Evolutionary conservation across 2,329 filamentous ascomycete genomes (phyloP), one percentile per base, ranked within the genome.

Genomic region (Talaromyces sp.): DNA sequence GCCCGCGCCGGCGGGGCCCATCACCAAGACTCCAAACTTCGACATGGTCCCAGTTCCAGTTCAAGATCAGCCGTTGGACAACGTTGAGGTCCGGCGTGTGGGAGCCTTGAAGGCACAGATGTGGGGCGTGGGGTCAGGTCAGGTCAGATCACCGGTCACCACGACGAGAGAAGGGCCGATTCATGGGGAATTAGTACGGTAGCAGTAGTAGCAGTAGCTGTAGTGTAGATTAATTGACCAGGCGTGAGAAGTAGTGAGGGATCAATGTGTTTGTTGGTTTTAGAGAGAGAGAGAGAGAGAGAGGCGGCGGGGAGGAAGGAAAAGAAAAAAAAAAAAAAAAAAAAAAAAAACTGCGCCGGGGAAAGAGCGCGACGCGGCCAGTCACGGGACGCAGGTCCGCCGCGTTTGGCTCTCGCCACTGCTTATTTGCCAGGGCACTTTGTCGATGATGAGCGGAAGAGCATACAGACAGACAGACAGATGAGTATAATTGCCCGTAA

Each of bases 1-100:
- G 78, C 94, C 94, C 24, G 92, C 92, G 66, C 92, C 94, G 21
- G 94, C 93, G 62, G 93, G 94, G 74, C 94, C 94, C 89, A 97
- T 96, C 63, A 97, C 88, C 77, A 97, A 88, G 65, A 91, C 88
- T 57, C 94, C 94, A 73, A 92, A 97, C 77, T 97, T 96, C 77
- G 90, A 93, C 91, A 95, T 96, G 59, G 54, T 65, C 41, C 12
- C 12, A 46, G 12, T 27, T 26, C 12, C 11, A 57, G 12, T 27
- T 26, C 12, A 8, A 57, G 38, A 26, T 48, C 32, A 5, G 12
- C 32, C 32, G 32, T 35, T 35, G 32, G 17, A 35, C 32, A 4
- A 35, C 32, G 32, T 35, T 10, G 9, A 32, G 31, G 12, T 17
- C 17, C 48, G 11, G 21, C 27, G 54, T 24, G 31, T 35, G 31